Base-by-base conservation (phyloP, 208 protist species). In the Naegleria lovaniensis region DNA sequence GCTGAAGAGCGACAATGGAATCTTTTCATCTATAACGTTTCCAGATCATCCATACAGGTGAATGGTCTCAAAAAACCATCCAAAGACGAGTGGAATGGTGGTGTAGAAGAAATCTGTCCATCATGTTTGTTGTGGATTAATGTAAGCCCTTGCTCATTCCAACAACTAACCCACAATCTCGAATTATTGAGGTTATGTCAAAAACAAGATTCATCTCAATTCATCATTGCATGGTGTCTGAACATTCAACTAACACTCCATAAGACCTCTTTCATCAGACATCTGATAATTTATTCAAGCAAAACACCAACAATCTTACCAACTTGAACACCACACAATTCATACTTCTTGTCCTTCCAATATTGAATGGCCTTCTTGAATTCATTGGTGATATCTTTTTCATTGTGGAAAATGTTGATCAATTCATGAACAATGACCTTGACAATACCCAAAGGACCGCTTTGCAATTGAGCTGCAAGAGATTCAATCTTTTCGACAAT, bases 391-490 rank as follows among this genome's bases (percentile, higher is more conserved):
- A 92, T 58, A 48, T 58, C 55, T 1, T 91, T 83, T 29, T 33
- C 19, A n/a, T 92, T 29, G 29, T 92, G 76, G 67, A 91, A 91
- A 52, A 92, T 92, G 38, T 92, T 90, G 29, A 92, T 59, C 0
- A 13, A 22, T 91, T 92, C 91, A 0, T 87, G 16, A 1, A 92
- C 83, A 40, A 91, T 13, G 9, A 92, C 67, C 25, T 92, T 43
- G 1, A 91, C 11, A 22, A 92, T 58, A 43, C 91, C 91, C 36
- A 15, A 19, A 22, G 41, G 39, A 79, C 90, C 91, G 0, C 36
- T 19, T 38, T 33, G 22, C 0, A 92, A 48, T 83, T 67, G 22
- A 1, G 16, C 29, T 2, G 91, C 79, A 39, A 92, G 25, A 0
- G 41, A 7, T 41, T 40, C 36, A 25, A 92, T 92, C 55, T 91